Base-by-base conservation (phyloP, 2,329 filamentous ascomycete species). In the Graphilbum ipis-grandicollis region DNA sequence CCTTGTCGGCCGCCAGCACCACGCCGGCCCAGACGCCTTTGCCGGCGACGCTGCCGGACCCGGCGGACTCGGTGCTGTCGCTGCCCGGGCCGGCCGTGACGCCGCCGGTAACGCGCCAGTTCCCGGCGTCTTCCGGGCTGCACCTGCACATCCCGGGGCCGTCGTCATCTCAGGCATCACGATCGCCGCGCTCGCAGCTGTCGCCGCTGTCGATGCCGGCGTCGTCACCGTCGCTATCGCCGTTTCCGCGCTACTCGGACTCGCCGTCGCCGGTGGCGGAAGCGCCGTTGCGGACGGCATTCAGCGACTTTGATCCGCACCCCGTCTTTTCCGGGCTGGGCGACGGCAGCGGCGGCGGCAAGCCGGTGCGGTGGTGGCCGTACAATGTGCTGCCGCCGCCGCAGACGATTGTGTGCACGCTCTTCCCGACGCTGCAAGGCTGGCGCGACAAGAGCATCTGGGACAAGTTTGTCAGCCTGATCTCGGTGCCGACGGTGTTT, bases 401-500 rank as follows among this genome's bases (percentile, higher is more conserved):
- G 3, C 66, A 79, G 39, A 58, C 79, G 8, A 61, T 96, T 13
- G 54, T 75, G 14, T 67, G 72, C 14, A 86, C 81, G 0, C 57
- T 98, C 0, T 93, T 96, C 46, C 90, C 90, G 1, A 94, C 88
- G 0, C 57, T 98, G 22, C 77, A 75, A 44, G 75, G 69, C 19
- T 98, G 88, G 84, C 62, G 57, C 31, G 71, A 79, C 21, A 96
- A 94, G 56, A 74, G 64, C n/a, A 55, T 79, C n/a, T 84, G 77
- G 74, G 86, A 88, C 48, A 85, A 81, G 50, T 58, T 85, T 32
- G 60, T 94, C 34, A 88, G 84, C 31, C 48, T 90, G 10, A 66
- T 92, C 28, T 86, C 86, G 8, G 77, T 84, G n/a, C 82, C 86
- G 1, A 92, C 80, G 47, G 84, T 98, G 28, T 82, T 98, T 43